phyloP scores from a whole-genome alignment of 129 eudicot genomes.

The Helichrysum umbraculigerum region DNA sequence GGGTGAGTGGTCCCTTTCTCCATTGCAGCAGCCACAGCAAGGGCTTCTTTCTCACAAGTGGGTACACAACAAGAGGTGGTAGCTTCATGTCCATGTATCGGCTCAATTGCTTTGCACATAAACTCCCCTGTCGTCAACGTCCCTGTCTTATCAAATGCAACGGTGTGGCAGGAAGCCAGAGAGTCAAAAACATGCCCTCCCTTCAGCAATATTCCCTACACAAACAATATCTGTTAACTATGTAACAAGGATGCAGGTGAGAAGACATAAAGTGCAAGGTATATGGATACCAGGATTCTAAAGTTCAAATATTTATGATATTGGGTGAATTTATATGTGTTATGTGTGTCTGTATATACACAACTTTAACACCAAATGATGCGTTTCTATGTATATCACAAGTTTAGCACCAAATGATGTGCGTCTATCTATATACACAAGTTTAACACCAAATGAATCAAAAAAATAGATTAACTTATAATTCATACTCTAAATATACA shows the following conservation, averaged over 20 bases:
- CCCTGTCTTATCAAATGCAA: conserved; percentile 99
- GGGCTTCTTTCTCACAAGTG: conserved; percentile 94
- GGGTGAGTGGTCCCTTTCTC: conserved; percentile 99
- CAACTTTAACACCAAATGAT: background rate
- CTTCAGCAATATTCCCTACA: conserved; percentile 91
- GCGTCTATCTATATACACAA: too few species aligned
- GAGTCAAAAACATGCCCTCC: conserved; percentile 98
- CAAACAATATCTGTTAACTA: conserved; percentile 4
- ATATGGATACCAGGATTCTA: background rate
- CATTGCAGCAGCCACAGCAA: conserved; percentile 99
- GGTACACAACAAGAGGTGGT: conserved; percentile 79
- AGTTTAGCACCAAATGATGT: too few species aligned
- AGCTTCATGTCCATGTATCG: conserved; percentile 80
- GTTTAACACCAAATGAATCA: too few species aligned
- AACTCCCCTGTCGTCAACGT: conserved; percentile 97
- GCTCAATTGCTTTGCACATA: conserved; percentile 93
- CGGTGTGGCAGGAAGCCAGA: conserved; percentile 74
- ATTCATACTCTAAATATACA: background rate
- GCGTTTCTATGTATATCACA: too few species aligned
- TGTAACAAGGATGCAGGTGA: background rate
- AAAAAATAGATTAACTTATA: background rate
- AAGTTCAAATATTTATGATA: background rate
- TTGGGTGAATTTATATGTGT: background rate
- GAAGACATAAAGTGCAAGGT: background rate
- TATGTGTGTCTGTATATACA: background rate